Base-by-base conservation (phyloP, 2,329 filamentous ascomycete species). In the Xylaria sp. region DNA sequence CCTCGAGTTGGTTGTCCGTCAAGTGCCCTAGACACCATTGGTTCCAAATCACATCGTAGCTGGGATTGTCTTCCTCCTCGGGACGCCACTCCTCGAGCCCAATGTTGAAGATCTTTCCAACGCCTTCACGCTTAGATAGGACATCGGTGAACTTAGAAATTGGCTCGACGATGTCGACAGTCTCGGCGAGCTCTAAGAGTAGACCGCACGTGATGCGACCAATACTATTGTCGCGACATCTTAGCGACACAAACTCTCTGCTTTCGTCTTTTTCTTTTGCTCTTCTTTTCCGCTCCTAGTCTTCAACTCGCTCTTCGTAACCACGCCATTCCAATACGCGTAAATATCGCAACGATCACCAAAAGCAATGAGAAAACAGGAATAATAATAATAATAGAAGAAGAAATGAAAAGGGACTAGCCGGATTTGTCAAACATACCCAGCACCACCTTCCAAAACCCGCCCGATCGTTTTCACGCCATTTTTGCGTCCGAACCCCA, bases 11-110 rank as follows among this genome's bases (percentile, higher is more conserved):
- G 7, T 79, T 79, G 76, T 97, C 93, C 0, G 87, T 93, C 61
- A 97, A 81, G 77, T 97, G 91, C 27, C 92, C 91, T 7, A 95
- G 79, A 78, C 94, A 97, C 94, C 94, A 97, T 79, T 97, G 94
- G 59, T 87, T 90, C 92, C 93, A 97, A 67, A 97, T 89, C 51
- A 97, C 78, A 76, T 94, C 91, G 78, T 97, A 97, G 55, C 80
- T 77, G 9, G 79, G 73, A n/a, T 74, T 80, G 1, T 79, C 73
- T 0, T 73, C 80, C 9, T 79, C 73, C 10, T 75, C 81, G 1
- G 75, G 82, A 11, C 72, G 65, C 92, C 92, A 96, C 31, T 86
- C 84, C 78, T 97, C 90, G 0, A 97, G 81, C 0, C 93, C 92
- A 1, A 90, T 80, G 71, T 91, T 93, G 79, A 88, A 90, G 20